Evolutionary conservation across 2,329 filamentous ascomycete genomes (phyloP).

Genomic region (Exserohilum turcica): DNA sequence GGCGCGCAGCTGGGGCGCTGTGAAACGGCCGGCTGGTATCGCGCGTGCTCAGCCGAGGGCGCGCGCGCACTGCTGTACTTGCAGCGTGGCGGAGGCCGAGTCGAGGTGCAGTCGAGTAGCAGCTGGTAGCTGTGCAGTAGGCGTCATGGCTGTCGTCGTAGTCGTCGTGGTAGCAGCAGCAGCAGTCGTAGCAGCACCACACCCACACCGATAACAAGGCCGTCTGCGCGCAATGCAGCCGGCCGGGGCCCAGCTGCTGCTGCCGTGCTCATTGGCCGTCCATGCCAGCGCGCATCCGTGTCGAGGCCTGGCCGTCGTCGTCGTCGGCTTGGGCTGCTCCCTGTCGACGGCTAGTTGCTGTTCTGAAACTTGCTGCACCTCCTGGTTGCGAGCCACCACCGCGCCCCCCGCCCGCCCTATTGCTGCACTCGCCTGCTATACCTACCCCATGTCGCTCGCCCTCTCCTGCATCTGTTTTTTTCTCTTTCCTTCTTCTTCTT

Average conservation of each 20-base stretch:
- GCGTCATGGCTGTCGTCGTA: no score
- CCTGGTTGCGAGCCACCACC: slow-evolving; percentile 14
- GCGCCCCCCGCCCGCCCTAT: neutral
- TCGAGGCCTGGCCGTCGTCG: slow-evolving; percentile 1
- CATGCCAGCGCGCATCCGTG: slow-evolving; percentile 6
- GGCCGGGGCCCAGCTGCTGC: neutral
- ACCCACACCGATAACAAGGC: neutral
- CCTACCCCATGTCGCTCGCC: slow-evolving; percentile 7
- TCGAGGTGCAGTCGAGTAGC: no score
- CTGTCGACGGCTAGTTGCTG: slow-evolving; percentile 17
- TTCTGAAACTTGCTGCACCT: slow-evolving; percentile 26
- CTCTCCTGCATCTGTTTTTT: neutral
- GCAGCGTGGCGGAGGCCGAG: no score
- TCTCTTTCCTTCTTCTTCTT: neutral
- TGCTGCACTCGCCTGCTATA: no score
- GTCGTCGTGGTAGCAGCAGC: no score
- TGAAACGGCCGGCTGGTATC: no score
- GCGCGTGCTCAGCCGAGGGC: no score
- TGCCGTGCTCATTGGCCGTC: neutral
- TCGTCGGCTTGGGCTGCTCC: slow-evolving; percentile 11
- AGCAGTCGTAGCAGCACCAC: no score
- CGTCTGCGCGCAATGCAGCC: no score
- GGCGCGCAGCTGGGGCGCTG: no score
- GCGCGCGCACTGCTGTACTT: no score
- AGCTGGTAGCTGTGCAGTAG: no score